A percentile compares a stretch with the other conserved stretches of the same genome.
These are phyloP conservation scores for Wallacemonas sp. DNA, from an alignment of 208 protist genomes.

Conservation along the genomic window DNA sequence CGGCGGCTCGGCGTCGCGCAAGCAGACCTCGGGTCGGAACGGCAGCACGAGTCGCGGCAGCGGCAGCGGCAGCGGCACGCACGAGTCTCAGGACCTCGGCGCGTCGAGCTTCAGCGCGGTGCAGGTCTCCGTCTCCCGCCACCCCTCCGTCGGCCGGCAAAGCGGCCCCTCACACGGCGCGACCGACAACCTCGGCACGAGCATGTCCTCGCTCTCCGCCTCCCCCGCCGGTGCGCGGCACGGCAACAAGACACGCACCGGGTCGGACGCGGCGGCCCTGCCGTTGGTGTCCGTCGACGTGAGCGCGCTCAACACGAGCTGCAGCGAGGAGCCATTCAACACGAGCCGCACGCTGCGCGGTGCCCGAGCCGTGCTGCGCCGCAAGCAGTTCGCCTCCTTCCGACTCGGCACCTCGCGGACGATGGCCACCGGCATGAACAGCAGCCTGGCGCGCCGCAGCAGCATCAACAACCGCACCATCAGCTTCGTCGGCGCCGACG, in stretches of 20 bases:
- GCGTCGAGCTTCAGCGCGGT: conserved; percentile 14
- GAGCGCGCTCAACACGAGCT: conserved; percentile 5
- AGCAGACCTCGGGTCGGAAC: not conserved
- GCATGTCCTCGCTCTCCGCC: not conserved
- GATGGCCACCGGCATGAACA: not conserved
- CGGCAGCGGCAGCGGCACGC: not conserved
- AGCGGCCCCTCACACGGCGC: not conserved
- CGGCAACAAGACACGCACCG: not conserved
- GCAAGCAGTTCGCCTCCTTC: conserved; percentile 8
- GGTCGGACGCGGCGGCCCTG: not conserved
- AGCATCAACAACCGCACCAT: conserved; percentile 21
- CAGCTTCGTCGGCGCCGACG: conserved; percentile 15
- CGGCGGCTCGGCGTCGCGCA: not conserved
- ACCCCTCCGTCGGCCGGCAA: not conserved
- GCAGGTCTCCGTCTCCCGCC: not conserved
- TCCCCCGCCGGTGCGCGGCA: not conserved
- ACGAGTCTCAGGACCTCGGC: not conserved
- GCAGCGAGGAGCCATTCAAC: conserved; percentile 5
- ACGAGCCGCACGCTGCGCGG: conserved; percentile 11
- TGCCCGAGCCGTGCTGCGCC: conserved; percentile 7
- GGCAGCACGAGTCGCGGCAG: not conserved
- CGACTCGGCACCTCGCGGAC: conserved; percentile 7
- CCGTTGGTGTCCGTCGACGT: conserved; percentile 10
- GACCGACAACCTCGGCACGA: not conserved
- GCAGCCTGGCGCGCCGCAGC: conserved; percentile 3